Percentiles rank a stretch among this genome's conserved stretches.
These are phyloP conservation scores for Entrophospora sp. DNA, from an alignment of 192 early-diverging fungal genomes.

Conservation along the genomic window DNA sequence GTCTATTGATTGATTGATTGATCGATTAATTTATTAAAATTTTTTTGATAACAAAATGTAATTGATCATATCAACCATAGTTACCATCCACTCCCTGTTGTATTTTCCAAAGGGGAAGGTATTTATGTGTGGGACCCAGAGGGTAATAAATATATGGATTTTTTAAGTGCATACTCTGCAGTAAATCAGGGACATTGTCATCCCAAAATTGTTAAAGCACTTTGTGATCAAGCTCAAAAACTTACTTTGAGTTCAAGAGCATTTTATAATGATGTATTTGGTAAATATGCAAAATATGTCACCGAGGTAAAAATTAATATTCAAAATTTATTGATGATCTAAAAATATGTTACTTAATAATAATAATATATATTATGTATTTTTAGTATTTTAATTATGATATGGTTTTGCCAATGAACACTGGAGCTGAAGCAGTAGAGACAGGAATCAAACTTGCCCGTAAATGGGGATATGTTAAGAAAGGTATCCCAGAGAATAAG, in stretches of 20 bases:
- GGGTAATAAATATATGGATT: conserved; percentile 80
- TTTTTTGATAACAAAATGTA: not conserved
- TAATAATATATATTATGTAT: not conserved
- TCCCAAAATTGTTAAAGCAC: conserved; percentile 40
- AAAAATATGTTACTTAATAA: too few species aligned
- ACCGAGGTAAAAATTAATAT: conserved; percentile 20
- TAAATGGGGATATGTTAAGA: conserved; percentile 93
- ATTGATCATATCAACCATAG: too few species aligned
- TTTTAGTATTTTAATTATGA: conserved; percentile 62
- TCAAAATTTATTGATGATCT: conserved; percentile 38
- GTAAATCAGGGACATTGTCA: conserved; percentile 52
- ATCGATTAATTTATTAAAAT: not conserved
- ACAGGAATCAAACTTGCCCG: conserved; percentile 44
- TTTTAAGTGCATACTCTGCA: conserved; percentile 77
- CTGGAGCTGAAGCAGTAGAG: conserved; percentile 39
- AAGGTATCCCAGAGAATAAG: conserved; percentile 71
- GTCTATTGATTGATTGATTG: not conserved
- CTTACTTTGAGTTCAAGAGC: conserved; percentile 48
- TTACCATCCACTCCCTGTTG: conserved; percentile 96
- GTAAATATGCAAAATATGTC: conserved; percentile 23
- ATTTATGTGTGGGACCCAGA: conserved; percentile 93
- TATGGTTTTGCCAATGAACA: conserved; percentile 38
- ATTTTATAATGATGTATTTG: conserved; percentile 95
- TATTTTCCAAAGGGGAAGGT: conserved; percentile 80
- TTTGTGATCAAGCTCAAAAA: conserved; percentile 37